Evolutionary conservation across 2,329 filamentous ascomycete species (phyloP).

Genomic region (Calonectria leucothoes): DNA sequence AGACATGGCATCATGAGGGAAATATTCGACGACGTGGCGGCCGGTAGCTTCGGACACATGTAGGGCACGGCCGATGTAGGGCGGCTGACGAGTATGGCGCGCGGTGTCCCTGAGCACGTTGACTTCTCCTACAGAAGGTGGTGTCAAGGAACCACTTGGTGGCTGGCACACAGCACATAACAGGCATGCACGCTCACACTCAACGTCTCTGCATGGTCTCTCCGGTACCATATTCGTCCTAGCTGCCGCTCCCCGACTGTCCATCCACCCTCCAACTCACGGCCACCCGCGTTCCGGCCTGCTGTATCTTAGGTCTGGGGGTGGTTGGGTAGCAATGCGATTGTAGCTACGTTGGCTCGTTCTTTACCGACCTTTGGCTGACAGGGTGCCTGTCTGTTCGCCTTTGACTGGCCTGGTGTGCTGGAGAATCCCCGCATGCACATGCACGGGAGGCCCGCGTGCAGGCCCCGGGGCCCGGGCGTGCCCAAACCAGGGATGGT

Average conservation of each 20-base stretch:
- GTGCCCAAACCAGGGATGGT: constrained; percentile 41
- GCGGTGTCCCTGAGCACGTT: constrained; percentile 9
- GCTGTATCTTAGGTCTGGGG: constrained; percentile 16
- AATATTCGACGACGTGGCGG: constrained; percentile 5
- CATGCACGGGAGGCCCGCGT: constrained; percentile 41
- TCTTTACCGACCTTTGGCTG: constrained; percentile 32
- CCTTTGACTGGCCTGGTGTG: constrained; percentile 35
- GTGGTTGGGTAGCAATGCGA: constrained; percentile 46
- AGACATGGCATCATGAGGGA: not conserved
- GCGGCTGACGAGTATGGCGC: constrained; percentile 16
- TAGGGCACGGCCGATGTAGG: not conserved
- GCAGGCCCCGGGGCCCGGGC: constrained; percentile 37
- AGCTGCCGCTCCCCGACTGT: constrained; percentile 25
- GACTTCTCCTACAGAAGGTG: not conserved
- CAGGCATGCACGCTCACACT: not conserved
- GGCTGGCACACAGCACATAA: not conserved
- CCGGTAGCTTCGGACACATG: not conserved
- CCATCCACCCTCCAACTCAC: constrained; percentile 13
- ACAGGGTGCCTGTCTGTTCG: constrained; percentile 25
- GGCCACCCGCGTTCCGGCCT: not conserved
- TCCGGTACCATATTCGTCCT: constrained; percentile 19
- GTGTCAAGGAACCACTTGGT: constrained; percentile 14
- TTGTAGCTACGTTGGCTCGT: constrained; percentile 37
- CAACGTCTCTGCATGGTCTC: not conserved
- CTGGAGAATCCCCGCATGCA: constrained; percentile 37